Evolutionary conservation across 2,329 filamentous ascomycete species (phyloP).

Genomic region (Aureobasidium sp.): DNA sequence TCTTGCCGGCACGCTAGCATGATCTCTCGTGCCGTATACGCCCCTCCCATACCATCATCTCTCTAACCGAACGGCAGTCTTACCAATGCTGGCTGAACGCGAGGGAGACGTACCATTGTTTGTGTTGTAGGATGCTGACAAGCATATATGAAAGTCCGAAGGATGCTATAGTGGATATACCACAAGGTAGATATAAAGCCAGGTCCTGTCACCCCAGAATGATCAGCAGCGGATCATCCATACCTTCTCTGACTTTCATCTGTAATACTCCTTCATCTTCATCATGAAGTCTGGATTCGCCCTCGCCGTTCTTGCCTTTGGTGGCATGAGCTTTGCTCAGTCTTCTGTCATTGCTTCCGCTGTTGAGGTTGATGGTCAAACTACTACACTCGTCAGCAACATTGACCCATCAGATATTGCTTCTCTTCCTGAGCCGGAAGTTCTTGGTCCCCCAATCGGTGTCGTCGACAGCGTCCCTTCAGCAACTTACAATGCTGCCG

Average conservation of each 20-base stretch:
- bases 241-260: background rate
- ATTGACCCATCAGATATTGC: conserved; percentile 9
- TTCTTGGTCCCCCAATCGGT: conserved; percentile 2
- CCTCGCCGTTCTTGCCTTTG: conserved; percentile 11
- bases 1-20: conserved; percentile 5
- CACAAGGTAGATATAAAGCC: background rate
- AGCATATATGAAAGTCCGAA: background rate
- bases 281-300: conserved; percentile 2
- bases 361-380: background rate
- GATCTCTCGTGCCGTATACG: background rate
- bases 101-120: conserved; percentile 3
- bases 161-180: background rate
- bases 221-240: conserved; percentile 2
- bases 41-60: conserved; percentile 2
- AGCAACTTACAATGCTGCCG: background rate
- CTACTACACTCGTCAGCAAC: conserved; percentile 4
- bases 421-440: background rate
- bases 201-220: background rate
- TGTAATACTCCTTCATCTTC: background rate
- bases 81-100: background rate
- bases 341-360: background rate
- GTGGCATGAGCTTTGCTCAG: background rate
- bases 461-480: background rate
- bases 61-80: background rate
- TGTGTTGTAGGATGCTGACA: background rate